These are phyloP conservation scores for Penicillium vulpinum DNA, from an alignment of 2,329 filamentous ascomycete genomes.

Conservation along the genomic window DNA sequence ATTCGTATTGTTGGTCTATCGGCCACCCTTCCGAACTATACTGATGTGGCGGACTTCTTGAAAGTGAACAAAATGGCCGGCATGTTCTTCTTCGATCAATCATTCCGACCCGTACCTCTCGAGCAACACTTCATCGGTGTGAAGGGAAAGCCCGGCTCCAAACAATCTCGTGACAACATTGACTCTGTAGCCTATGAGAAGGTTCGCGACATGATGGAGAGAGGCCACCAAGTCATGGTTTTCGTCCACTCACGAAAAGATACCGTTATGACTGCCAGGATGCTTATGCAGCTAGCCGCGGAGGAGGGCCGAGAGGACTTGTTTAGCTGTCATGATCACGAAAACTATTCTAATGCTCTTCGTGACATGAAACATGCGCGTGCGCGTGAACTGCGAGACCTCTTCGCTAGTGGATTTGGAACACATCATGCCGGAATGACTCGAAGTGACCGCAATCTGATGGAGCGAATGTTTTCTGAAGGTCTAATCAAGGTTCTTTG, in stretches of 20 bases:
- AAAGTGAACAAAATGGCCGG: conserved; percentile 92
- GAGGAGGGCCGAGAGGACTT: conserved; percentile 78
- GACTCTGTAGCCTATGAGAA: conserved; percentile 90
- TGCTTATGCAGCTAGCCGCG: conserved; percentile 79
- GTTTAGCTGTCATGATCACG: conserved; percentile 77
- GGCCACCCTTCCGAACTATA: conserved; percentile 92
- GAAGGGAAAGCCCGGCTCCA: conserved; percentile 79
- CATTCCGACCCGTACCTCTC: conserved; percentile 91
- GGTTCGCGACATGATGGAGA: conserved; percentile 85
- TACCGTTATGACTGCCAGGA: conserved; percentile 82
- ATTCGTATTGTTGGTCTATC: conserved; percentile 96
- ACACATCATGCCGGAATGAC: conserved; percentile 98
- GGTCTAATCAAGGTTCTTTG: conserved; percentile 96
- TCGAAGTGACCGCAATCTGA: conserved; percentile 88
- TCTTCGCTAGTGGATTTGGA: conserved; percentile 86
- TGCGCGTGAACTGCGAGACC: conserved; percentile 81
- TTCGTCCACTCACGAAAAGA: conserved; percentile 98
- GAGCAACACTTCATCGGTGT: conserved; percentile 98
- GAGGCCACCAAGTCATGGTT: conserved; percentile 97
- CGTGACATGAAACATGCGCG: conserved; percentile 83
- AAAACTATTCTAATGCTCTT: conserved; percentile 75
- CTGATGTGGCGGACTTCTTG: conserved; percentile 95
- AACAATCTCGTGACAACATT: conserved; percentile 81
- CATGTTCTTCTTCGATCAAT: conserved; percentile 94
- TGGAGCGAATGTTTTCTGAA: conserved; percentile 86